These are phyloP conservation scores for Hirschioporus abietinus DNA, from an alignment of 768 basidiomycete genomes.

Conservation along the genomic window DNA sequence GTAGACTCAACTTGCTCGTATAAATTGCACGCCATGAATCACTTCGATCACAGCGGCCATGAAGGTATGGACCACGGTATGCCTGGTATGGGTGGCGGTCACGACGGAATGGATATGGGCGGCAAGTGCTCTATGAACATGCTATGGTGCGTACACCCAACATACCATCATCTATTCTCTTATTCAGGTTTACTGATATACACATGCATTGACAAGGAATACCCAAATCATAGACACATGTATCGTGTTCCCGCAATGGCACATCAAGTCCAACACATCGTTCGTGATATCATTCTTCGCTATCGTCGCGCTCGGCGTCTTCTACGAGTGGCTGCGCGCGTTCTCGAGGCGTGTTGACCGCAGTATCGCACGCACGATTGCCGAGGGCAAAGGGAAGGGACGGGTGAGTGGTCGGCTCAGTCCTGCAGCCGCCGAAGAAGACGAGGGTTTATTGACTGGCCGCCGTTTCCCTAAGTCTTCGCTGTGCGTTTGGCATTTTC, in stretches of 20 bases:
- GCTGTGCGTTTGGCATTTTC: slow-evolving; percentile 38
- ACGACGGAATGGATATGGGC: slow-evolving; percentile 35
- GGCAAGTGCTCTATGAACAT: slow-evolving; percentile 69
- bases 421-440: slow-evolving; percentile 45
- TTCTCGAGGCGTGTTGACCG: slow-evolving; percentile 56
- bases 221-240: slow-evolving; percentile 76
- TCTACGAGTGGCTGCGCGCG: slow-evolving; percentile 75
- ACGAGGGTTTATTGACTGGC: slow-evolving; percentile 49
- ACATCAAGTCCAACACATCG: slow-evolving; percentile 48
- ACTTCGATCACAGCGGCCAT: slow-evolving; percentile 43
- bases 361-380: slow-evolving; percentile 46
- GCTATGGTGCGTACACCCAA: slow-evolving; percentile 52
- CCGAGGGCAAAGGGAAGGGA: slow-evolving; percentile 44
- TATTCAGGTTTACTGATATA: too few species aligned
- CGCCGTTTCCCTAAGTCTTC: slow-evolving; percentile 30
- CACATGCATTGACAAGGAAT: slow-evolving; percentile 41
- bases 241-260: slow-evolving; percentile 77
- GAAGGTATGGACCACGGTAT: slow-evolving; percentile 18
- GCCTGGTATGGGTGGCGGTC: slow-evolving; percentile 3
- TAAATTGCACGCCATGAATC: slow-evolving; percentile 22
- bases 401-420: slow-evolving; percentile 36
- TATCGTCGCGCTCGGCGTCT: slow-evolving; percentile 62
- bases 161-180: slow-evolving; percentile 4
- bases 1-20: background rate
- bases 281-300: slow-evolving; percentile 63